A percentile compares a stretch with the other conserved stretches of the same genome.
These are phyloP conservation scores for Globisporangium sylvaticum DNA, from an alignment of 352 stramenopile genomes.

Conservation along the genomic window DNA sequence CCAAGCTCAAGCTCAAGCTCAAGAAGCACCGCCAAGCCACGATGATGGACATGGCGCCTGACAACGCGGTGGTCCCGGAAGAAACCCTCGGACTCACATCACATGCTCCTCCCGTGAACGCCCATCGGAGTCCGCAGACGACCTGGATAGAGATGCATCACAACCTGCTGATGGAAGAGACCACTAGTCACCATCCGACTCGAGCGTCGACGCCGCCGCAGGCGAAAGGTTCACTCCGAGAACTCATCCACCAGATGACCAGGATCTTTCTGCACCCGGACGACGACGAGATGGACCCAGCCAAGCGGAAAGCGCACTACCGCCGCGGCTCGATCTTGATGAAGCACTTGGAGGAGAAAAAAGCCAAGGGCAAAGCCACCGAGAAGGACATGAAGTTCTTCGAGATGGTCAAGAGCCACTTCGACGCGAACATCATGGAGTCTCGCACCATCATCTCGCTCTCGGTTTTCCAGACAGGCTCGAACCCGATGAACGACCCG, in stretches of 20 bases:
- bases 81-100: constrained; percentile 3
- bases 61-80: constrained; percentile 18
- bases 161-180: background rate
- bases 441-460: constrained; percentile 73
- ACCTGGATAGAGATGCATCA: constrained; percentile 5
- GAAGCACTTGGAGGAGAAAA: constrained; percentile 66
- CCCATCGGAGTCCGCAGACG: background rate
- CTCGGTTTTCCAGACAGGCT: constrained; percentile 69
- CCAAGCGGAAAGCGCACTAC: constrained; percentile 48
- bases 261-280: constrained; percentile 33
- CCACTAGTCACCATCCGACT: background rate
- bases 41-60: constrained; percentile 18
- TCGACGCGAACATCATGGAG: constrained; percentile 69
- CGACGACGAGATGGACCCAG: constrained; percentile 36
- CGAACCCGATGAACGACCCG: constrained; percentile 65
- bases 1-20: background rate
- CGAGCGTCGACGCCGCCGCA: constrained; percentile 10
- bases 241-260: constrained; percentile 34
- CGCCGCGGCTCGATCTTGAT: constrained; percentile 68
- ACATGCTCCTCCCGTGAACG: background rate
- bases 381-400: constrained; percentile 83
- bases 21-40: background rate
- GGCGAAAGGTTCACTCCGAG: constrained; percentile 22
- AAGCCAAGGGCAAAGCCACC: constrained; percentile 47
- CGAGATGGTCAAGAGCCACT: constrained; percentile 67